A percentile compares a stretch with the other conserved stretches of the same genome.
phyloP scores from a whole-genome alignment of 148 eudicot genomes.

The Fagopyrum esculentum region DNA sequence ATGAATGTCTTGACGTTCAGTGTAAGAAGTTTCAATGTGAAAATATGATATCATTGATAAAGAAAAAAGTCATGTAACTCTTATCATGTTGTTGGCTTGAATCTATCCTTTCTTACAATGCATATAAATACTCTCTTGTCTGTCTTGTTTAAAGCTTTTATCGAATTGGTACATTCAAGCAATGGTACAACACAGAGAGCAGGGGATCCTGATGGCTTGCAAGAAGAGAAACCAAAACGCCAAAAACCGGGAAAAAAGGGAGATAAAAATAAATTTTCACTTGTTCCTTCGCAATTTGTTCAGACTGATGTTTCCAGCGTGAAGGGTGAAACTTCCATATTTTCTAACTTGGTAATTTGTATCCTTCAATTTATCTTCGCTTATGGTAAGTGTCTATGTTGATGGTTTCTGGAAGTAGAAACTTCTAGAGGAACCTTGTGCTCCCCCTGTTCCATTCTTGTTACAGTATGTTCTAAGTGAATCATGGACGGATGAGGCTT shows the following conservation, averaged over 20 bases:
- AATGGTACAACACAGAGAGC: constrained; percentile 74
- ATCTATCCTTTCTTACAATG: not conserved
- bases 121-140: not conserved
- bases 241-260: constrained; percentile 35
- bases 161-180: constrained; percentile 75
- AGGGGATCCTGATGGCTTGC: constrained; percentile 26
- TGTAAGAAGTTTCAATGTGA: constrained; percentile 31
- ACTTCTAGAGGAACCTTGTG: not conserved
- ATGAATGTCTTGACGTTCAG: constrained; percentile 89
- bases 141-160: constrained; percentile 43
- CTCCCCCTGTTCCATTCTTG: not conserved
- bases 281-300: constrained; percentile 81
- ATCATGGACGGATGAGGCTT: not conserved
- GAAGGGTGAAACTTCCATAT: constrained; percentile 73
- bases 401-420: not conserved
- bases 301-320: constrained; percentile 76
- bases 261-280: constrained; percentile 45
- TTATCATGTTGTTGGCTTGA: not conserved
- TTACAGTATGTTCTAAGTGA: not conserved
- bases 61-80: no score
- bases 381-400: not conserved
- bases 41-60: not conserved
- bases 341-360: constrained; percentile 64
- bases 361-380: constrained; percentile 25
- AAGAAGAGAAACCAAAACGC: constrained; percentile 41